A percentile compares a stretch with the other conserved stretches of the same genome.
phyloP scores from a whole-genome alignment of 208 protist species.

The Entamoeba dispar region DNA sequence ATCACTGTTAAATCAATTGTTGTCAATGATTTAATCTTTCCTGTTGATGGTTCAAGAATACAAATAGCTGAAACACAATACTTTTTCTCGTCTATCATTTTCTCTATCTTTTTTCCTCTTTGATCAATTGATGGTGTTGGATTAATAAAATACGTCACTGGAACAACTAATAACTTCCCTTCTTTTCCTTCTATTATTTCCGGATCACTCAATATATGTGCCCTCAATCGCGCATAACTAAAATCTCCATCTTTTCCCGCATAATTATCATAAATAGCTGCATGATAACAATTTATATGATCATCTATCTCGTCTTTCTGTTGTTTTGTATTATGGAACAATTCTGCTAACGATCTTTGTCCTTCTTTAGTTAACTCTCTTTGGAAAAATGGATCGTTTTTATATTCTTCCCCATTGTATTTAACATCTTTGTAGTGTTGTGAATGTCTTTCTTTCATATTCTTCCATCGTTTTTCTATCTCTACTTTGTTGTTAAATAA shows the following conservation, averaged over 20 bases:
- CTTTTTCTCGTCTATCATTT: neutral
- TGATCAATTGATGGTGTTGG: neutral
- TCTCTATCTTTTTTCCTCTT: neutral
- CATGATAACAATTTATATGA: neutral
- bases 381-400: neutral
- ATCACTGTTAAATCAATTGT: neutral
- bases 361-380: neutral
- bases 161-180: neutral
- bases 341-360: neutral
- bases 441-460: neutral
- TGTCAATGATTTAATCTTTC: neutral
- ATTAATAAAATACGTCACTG: neutral
- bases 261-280: neutral
- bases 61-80: neutral
- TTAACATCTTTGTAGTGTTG: neutral
- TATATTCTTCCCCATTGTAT: neutral
- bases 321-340: neutral
- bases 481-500: neutral
- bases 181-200: neutral
- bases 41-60: neutral
- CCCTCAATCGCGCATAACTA: neutral
- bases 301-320: neutral
- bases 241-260: neutral
- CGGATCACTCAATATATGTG: neutral
- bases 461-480: neutral